Evolutionary conservation across 148 eudicot genomes (phyloP).

Genomic region (Amaranthus hypochondriacus): DNA sequence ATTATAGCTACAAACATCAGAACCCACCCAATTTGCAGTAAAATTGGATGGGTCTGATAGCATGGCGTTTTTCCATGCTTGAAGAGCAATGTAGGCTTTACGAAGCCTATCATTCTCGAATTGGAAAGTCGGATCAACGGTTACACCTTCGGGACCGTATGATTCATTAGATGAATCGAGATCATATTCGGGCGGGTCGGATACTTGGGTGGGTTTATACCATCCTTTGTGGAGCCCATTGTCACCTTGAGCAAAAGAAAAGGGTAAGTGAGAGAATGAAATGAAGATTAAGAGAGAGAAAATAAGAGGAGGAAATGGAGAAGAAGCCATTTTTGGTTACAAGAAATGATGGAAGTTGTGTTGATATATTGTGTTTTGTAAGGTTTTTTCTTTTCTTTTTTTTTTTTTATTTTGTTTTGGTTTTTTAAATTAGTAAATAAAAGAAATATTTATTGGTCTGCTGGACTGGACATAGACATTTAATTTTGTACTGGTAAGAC

Average conservation of each 20-base stretch:
- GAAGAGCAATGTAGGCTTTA: constrained; percentile 76
- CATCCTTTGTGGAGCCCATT: not conserved
- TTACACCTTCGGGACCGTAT: constrained; percentile 18
- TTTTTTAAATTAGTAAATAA: not conserved
- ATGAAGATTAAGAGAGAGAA: constrained; percentile 12
- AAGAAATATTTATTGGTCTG: constrained; percentile 22
- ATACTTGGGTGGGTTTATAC: not conserved
- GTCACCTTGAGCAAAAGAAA: constrained; percentile 9
- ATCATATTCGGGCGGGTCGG: not conserved
- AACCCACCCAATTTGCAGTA: constrained; percentile 77
- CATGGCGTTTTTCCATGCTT: constrained; percentile 75
- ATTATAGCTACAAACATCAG: constrained; percentile 64
- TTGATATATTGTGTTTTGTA: constrained; percentile 20
- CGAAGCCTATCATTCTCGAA: constrained; percentile 57
- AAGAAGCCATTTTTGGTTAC: constrained; percentile 31
- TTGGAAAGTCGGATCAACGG: constrained; percentile 16
- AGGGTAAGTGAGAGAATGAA: constrained; percentile 19
- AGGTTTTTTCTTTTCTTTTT: not conserved
- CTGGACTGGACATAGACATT: constrained; percentile 26
- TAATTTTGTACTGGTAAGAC: constrained; percentile 22
- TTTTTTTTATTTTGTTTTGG: not conserved
- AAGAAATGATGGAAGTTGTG: not conserved
- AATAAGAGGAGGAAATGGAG: constrained; percentile 18
- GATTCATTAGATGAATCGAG: not conserved
- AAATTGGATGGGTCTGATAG: constrained; percentile 79